Percentiles rank a stretch among this genome's conserved stretches.
Conservation (phyloP, 345 rosid genomes). For the Populus tremula region DNA sequence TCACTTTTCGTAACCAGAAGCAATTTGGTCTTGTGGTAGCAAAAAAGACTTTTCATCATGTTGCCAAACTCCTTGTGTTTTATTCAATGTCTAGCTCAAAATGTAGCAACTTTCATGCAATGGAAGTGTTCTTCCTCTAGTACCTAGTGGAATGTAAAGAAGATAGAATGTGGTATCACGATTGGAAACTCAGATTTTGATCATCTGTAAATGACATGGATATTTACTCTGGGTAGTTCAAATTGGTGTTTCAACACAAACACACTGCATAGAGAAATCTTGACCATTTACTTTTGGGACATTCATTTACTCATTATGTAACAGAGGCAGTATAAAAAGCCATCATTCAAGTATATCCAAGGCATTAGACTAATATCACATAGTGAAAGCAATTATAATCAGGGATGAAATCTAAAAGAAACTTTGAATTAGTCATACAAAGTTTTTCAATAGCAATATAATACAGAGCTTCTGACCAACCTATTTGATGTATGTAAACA, state of each 20-base stretch:
- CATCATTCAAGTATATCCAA: not conserved
- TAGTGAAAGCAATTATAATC: no score
- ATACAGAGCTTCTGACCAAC: slow-evolving; percentile 39
- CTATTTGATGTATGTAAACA: slow-evolving; percentile 83
- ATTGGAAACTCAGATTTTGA: not conserved
- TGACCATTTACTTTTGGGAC: no score
- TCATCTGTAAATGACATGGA: not conserved
- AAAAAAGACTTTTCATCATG: no score
- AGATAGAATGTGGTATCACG: not conserved
- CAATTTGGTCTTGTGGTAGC: no score
- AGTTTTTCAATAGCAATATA: not conserved
- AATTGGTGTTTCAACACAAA: not conserved
- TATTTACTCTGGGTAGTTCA: not conserved
- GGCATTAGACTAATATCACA: no score
- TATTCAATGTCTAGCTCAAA: not conserved
- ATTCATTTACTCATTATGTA: no score
- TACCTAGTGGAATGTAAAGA: not conserved
- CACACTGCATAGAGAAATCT: not conserved
- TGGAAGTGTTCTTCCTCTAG: not conserved
- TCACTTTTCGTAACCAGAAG: no score
- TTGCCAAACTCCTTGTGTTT: not conserved
- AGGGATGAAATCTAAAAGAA: not conserved
- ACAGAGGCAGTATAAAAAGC: no score
- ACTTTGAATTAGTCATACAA: not conserved
- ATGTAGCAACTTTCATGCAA: not conserved